Evolutionary conservation across 106 monocot species (phyloP).

Genomic region (Ottelia alismoides): DNA sequence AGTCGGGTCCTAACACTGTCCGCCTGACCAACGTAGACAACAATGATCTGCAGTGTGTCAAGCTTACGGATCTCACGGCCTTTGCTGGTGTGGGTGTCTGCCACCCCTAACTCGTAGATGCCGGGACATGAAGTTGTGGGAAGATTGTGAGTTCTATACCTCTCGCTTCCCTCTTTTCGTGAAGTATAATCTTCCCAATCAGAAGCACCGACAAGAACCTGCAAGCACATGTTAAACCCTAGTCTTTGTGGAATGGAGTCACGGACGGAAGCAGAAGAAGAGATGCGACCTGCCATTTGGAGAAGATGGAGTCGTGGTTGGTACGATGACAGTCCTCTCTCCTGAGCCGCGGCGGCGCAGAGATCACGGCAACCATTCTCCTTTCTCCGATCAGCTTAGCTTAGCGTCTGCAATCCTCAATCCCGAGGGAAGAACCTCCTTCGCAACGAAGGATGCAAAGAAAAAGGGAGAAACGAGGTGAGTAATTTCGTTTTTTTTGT

Average conservation of each 20-base stretch:
- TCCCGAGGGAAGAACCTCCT: too few species aligned
- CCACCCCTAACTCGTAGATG: conserved; percentile 71
- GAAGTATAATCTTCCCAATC: conserved; percentile 73
- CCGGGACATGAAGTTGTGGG: conserved; percentile 63
- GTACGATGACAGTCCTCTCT: conserved; percentile 38
- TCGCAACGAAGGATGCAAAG: too few species aligned
- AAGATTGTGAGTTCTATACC: conserved; percentile 75
- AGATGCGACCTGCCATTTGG: conserved; percentile 65
- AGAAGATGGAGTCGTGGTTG: conserved; percentile 38
- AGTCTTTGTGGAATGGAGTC: too few species aligned
- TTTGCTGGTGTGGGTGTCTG: conserved; percentile 7
- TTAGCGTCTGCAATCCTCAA: too few species aligned
- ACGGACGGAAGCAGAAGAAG: too few species aligned
- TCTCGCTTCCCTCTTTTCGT: conserved; percentile 66
- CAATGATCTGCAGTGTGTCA: conserved; percentile 33
- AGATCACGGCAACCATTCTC: too few species aligned
- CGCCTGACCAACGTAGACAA: conserved; percentile 94
- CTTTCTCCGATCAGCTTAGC: too few species aligned
- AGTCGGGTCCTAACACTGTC: conserved; percentile 81
- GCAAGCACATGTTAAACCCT: too few species aligned
- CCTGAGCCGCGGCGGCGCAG: conserved; percentile 23
- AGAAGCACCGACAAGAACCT: conserved; percentile 79
- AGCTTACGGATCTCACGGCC: conserved; percentile 21
- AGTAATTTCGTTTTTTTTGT: too few species aligned
- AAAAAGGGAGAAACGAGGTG: too few species aligned